These are phyloP conservation scores for Ceratopteris richardii DNA, from an alignment of 75 land plant species.

Conservation along the genomic window DNA sequence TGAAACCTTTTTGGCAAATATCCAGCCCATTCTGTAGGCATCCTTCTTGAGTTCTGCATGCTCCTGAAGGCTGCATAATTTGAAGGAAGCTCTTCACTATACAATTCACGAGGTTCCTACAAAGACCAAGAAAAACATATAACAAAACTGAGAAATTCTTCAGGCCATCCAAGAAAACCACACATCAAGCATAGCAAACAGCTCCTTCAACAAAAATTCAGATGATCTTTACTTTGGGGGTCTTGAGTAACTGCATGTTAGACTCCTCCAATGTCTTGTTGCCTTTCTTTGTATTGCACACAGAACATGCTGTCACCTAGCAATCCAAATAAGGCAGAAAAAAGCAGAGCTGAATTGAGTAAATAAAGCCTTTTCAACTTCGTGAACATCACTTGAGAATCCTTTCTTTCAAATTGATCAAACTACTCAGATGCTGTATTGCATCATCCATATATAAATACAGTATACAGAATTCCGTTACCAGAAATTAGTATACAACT, in stretches of 20 bases:
- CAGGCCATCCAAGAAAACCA: no score
- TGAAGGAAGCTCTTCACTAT: constrained; percentile 44
- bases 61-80: constrained; percentile 40
- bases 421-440: no score
- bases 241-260: constrained; percentile 61
- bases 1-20: constrained; percentile 24
- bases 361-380: no score
- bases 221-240: constrained; percentile 47
- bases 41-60: constrained; percentile 36
- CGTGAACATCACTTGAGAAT: no score
- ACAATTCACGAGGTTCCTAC: constrained; percentile 62
- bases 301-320: constrained; percentile 80
- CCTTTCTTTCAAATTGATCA: no score
- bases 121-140: neutral
- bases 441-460: no score
- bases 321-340: no score
- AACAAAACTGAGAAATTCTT: no score
- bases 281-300: constrained; percentile 81
- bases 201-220: no score
- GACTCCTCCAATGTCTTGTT: constrained; percentile 73
- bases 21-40: constrained; percentile 59
- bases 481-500: no score
- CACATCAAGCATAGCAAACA: no score
- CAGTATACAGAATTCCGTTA: no score
- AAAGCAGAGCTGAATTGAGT: neutral